phyloP scores from a whole-genome alignment of 306 rosid genomes.

The Lupinus albus region DNA sequence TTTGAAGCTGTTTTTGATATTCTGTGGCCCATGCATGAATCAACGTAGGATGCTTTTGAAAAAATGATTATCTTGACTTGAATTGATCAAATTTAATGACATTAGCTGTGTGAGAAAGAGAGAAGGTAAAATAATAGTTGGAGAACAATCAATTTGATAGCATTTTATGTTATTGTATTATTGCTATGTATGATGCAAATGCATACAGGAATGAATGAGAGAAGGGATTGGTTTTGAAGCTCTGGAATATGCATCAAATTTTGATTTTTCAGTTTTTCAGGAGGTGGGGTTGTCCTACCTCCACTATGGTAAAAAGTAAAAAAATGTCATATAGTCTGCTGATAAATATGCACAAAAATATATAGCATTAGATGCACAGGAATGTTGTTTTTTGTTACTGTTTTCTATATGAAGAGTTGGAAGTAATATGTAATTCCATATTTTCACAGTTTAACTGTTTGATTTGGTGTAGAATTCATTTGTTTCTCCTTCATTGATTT shows the following conservation, averaged over 20 bases:
- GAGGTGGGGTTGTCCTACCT: no score
- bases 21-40: background rate
- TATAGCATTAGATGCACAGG: background rate
- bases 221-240: background rate
- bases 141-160: conserved; percentile 3
- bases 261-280: background rate
- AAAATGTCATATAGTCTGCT: background rate
- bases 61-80: background rate
- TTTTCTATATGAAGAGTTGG: no score
- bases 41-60: background rate
- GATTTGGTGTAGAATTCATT: background rate
- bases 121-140: background rate
- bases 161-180: conserved; percentile 15
- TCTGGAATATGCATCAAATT: background rate
- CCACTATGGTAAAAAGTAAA: conserved; percentile 10
- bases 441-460: background rate
- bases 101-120: background rate
- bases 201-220: background rate
- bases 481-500: conserved; percentile 12
- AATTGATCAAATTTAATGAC: background rate
- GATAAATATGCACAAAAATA: background rate
- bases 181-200: conserved; percentile 18
- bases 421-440: background rate
- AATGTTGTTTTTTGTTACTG: background rate
- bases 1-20: background rate